Percentiles rank a stretch among this genome's conserved stretches.
Evolutionary conservation across 352 stramenopile species (phyloP).

Genomic region (Globisporangium alternatum): DNA sequence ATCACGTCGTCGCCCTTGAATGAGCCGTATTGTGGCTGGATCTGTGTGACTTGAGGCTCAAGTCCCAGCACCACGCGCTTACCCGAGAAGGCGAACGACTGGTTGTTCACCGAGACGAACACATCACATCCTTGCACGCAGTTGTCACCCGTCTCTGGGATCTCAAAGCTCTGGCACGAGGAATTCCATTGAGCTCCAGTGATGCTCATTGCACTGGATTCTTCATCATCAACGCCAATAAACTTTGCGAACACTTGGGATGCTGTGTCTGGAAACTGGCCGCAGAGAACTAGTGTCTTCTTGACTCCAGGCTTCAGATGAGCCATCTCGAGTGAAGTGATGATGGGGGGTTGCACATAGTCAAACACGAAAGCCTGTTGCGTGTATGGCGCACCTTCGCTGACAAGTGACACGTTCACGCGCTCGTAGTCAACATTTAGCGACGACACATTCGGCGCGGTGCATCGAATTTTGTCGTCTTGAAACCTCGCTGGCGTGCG

Average conservation of each 20-base stretch:
- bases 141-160: neutral
- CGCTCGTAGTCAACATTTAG: neutral
- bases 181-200: slow-evolving; percentile 3
- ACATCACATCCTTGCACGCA: slow-evolving; percentile 23
- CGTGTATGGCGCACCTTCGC: slow-evolving; percentile 15
- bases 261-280: neutral
- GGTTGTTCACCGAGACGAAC: slow-evolving; percentile 44
- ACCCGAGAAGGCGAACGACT: slow-evolving; percentile 25
- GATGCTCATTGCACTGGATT: neutral
- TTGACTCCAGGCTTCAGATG: slow-evolving; percentile 5
- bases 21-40: slow-evolving; percentile 26
- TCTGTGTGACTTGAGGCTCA: slow-evolving; percentile 12
- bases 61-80: slow-evolving; percentile 21
- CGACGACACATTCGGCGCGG: slow-evolving; percentile 18
- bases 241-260: slow-evolving; percentile 10
- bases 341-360: slow-evolving; percentile 25
- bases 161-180: slow-evolving; percentile 13
- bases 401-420: slow-evolving; percentile 32
- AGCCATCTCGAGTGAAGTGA: slow-evolving; percentile 25
- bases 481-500: slow-evolving; percentile 20
- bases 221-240: neutral
- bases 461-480: slow-evolving; percentile 26
- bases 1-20: slow-evolving; percentile 30
- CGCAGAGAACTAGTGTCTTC: slow-evolving; percentile 15
- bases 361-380: slow-evolving; percentile 28